These are phyloP conservation scores for Ensete ventricosum DNA, from an alignment of 176 grass and related monocot genomes.

Conservation along the genomic window DNA sequence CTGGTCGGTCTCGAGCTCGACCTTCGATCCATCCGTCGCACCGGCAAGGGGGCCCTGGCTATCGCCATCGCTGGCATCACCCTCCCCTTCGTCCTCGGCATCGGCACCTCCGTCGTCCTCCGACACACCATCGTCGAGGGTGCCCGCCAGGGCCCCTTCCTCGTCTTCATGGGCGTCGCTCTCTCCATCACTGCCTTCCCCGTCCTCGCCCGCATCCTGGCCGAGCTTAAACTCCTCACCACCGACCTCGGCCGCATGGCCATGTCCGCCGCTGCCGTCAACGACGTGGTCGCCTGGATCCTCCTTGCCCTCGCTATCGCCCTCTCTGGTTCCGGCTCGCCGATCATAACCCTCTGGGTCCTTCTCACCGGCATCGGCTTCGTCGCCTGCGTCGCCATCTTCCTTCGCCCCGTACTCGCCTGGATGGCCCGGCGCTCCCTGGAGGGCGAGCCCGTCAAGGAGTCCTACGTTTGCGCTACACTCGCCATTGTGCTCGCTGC, in stretches of 20 bases:
- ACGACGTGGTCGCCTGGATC: not conserved
- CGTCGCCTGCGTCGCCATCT: not conserved
- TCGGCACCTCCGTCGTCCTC: not conserved
- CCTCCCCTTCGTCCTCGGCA: not conserved
- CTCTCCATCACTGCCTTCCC: no score
- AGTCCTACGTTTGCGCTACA: not conserved
- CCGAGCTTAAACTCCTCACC: not conserved
- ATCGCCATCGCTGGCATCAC: not conserved
- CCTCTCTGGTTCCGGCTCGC: not conserved
- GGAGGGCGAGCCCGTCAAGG: conserved; percentile 2
- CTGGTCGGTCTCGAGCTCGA: not conserved
- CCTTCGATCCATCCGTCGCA: not conserved
- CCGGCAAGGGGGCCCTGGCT: not conserved
- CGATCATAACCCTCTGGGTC: not conserved
- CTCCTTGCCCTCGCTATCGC: not conserved
- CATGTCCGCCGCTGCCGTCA: not conserved
- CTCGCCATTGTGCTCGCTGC: not conserved
- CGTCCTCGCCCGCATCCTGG: no score
- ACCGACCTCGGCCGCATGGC: not conserved
- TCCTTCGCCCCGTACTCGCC: not conserved
- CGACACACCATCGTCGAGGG: not conserved
- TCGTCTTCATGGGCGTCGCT: not conserved
- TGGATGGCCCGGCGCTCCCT: conserved; percentile 1
- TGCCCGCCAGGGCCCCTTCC: not conserved
- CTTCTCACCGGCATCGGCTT: not conserved